Percentiles rank a stretch among this genome's conserved stretches.
Evolutionary conservation across 352 stramenopile genomes (phyloP).

Genomic region (Phytopythium mirpurense): DNA sequence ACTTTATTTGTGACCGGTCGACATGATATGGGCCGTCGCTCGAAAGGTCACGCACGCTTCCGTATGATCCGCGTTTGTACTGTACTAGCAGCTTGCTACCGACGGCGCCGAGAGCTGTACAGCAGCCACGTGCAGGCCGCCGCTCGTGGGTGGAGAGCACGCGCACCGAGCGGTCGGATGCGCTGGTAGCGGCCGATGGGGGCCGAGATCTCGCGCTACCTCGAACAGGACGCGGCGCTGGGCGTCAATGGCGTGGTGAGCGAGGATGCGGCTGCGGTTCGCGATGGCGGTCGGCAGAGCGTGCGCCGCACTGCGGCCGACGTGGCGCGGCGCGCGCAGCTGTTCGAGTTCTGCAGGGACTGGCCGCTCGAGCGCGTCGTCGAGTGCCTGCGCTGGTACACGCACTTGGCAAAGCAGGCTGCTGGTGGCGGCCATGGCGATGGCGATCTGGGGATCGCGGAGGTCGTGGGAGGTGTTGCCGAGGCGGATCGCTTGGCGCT

Average conservation of each 20-base stretch:
- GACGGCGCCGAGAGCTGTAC: too few species aligned
- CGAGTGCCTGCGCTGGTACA: constrained; percentile 61
- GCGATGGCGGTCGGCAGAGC: not conserved
- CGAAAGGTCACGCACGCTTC: too few species aligned
- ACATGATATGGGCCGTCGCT: too few species aligned
- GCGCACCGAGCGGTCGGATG: not conserved
- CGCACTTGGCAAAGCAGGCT: constrained; percentile 21
- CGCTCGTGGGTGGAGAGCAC: too few species aligned
- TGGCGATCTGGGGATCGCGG: not conserved
- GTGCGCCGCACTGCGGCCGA: constrained; percentile 30
- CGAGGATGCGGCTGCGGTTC: constrained; percentile 11
- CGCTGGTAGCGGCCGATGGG: constrained; percentile 21
- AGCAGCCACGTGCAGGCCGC: too few species aligned
- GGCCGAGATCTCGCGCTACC: constrained; percentile 30
- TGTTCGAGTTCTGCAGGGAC: constrained; percentile 55
- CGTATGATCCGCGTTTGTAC: too few species aligned
- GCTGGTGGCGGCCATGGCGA: not conserved
- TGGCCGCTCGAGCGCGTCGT: constrained; percentile 48
- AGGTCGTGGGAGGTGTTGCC: not conserved
- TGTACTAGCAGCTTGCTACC: too few species aligned
- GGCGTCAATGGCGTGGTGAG: constrained; percentile 38
- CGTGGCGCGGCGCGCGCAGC: constrained; percentile 34
- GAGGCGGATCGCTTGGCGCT: constrained; percentile 31
- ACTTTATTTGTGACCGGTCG: too few species aligned
- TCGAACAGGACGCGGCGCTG: constrained; percentile 34